phyloP scores from a whole-genome alignment of 345 rosid genomes.

The Anastatica hierochuntica region DNA sequence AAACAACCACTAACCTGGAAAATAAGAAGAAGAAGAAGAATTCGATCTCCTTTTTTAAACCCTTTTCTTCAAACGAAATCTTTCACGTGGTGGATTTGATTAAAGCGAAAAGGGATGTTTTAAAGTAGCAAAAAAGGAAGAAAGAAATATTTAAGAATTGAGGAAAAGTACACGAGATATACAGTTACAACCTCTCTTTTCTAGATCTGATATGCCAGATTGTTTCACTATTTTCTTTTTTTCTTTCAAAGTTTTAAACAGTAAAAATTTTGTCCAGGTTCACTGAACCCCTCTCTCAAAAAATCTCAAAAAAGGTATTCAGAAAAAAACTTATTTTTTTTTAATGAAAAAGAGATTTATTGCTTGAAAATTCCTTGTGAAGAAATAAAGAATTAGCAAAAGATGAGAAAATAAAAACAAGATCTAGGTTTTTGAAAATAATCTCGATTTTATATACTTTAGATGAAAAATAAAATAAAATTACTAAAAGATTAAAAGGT shows the following conservation, averaged over 20 bases:
- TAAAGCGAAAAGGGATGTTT: neutral
- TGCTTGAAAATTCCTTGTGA: too few relatives aligned
- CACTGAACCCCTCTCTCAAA: neutral
- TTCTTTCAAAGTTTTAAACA: neutral
- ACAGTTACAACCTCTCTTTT: constrained; percentile 15
- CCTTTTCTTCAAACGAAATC: constrained; percentile 2
- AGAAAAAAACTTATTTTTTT: neutral
- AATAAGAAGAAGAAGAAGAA: constrained; percentile 9
- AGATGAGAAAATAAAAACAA: too few relatives aligned
- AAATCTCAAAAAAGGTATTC: neutral
- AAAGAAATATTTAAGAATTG: constrained; percentile 9
- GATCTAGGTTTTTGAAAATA: too few relatives aligned
- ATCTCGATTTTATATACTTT: too few relatives aligned
- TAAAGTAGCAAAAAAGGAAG: neutral
- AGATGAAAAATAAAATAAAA: neutral
- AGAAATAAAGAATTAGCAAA: too few relatives aligned
- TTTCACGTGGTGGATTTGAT: constrained; percentile 6
- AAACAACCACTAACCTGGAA: constrained; percentile 22
- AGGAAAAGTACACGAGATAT: constrained; percentile 6
- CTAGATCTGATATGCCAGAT: neutral
- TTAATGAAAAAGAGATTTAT: neutral
- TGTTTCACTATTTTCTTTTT: constrained; percentile 3
- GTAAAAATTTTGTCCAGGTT: constrained; percentile 11
- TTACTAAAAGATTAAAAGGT: neutral
- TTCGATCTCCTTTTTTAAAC: constrained; percentile 5